A percentile compares a stretch with the other conserved stretches of the same genome.
Evolutionary conservation across 1,284 basidiomycete genomes (phyloP).

Genomic region (Naganishia albida): DNA sequence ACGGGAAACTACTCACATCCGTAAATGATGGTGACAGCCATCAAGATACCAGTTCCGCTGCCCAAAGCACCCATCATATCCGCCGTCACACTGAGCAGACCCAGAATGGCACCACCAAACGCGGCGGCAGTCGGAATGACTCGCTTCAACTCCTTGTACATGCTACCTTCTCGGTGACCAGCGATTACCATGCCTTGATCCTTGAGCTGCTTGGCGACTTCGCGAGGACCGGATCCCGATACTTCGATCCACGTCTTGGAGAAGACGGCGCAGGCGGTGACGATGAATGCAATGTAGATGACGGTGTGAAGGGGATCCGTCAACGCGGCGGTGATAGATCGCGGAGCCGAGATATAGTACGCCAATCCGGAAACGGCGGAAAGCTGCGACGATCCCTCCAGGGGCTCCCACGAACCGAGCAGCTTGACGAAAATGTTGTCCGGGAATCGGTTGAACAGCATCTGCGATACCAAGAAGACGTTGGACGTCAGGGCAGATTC

Average conservation of each 20-base stretch:
- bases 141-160: conserved; percentile 99
- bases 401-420: conserved; percentile 94
- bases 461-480: conserved; percentile 94
- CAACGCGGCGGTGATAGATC: conserved; percentile 81
- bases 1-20: conserved; percentile 63
- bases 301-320: conserved; percentile 91
- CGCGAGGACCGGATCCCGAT: conserved; percentile 89
- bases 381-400: conserved; percentile 90
- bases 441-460: conserved; percentile 90
- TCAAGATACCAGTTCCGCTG: conserved; percentile 93
- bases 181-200: conserved; percentile 99
- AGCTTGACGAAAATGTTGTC: conserved; percentile 85
- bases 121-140: conserved; percentile 97
- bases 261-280: conserved; percentile 93
- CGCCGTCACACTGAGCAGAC: conserved; percentile 89
- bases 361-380: conserved; percentile 88
- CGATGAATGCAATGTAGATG: conserved; percentile 89
- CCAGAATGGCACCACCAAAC: conserved; percentile 93
- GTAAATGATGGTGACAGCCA: conserved; percentile 98
- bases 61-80: conserved; percentile 96
- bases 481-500: conserved; percentile 91
- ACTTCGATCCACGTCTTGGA: conserved; percentile 99
- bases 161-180: conserved; percentile 91
- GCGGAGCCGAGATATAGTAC: conserved; percentile 97
- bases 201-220: conserved; percentile 97